phyloP scores from a whole-genome alignment of 352 stramenopile genomes.

The Phytophthora pluvialis region DNA sequence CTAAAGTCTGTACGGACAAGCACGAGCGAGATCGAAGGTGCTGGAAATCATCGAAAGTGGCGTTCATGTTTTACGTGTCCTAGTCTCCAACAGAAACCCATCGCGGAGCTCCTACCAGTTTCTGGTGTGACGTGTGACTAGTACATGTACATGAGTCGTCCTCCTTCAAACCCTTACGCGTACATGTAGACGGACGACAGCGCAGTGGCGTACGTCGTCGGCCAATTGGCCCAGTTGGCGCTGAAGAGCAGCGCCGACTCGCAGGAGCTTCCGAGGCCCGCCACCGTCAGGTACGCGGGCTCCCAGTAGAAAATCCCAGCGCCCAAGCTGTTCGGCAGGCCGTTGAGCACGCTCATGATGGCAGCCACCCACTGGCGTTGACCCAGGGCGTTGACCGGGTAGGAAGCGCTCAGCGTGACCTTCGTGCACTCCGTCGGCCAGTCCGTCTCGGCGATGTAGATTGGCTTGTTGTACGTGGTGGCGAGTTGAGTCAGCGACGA shows the following conservation, averaged over 20 bases:
- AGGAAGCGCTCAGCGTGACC: constrained; percentile 36
- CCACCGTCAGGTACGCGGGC: constrained; percentile 26
- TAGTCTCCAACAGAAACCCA: too few relatives aligned
- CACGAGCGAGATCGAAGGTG: too few relatives aligned
- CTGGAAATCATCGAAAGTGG: too few relatives aligned
- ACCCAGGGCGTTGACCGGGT: constrained; percentile 29
- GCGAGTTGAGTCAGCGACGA: constrained; percentile 35
- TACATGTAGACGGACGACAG: constrained; percentile 36
- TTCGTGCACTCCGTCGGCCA: constrained; percentile 36
- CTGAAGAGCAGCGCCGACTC: constrained; percentile 41
- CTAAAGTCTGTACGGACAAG: too few relatives aligned
- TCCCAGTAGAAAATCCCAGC: constrained; percentile 48
- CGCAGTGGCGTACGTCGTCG: constrained; percentile 31
- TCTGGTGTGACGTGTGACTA: not conserved
- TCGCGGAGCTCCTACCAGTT: too few relatives aligned
- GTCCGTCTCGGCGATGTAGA: constrained; percentile 44
- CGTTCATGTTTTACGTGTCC: too few relatives aligned
- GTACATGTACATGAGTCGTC: not conserved
- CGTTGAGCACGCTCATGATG: constrained; percentile 31
- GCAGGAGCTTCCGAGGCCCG: constrained; percentile 32
- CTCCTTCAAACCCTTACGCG: constrained; percentile 4
- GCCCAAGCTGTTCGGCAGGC: constrained; percentile 28
- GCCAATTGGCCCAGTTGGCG: constrained; percentile 34
- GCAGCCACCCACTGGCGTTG: constrained; percentile 37
- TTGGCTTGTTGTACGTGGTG: constrained; percentile 35